Percentiles rank a stretch among this genome's conserved stretches.
Conservation (phyloP, 1,284 basidiomycete species). For the Boletus austroedulis region DNA sequence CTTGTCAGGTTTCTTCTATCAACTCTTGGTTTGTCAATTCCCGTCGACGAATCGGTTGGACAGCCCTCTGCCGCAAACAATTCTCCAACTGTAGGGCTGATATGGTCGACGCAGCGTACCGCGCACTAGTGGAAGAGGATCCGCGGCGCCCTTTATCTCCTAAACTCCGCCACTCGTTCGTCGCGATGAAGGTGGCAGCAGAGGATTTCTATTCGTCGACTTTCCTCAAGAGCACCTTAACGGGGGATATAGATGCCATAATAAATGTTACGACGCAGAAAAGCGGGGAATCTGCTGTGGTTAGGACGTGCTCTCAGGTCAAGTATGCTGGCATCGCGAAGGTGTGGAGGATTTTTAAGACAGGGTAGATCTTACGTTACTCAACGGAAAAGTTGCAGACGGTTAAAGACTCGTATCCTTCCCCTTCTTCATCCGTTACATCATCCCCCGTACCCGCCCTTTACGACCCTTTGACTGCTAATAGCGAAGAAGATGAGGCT, state of each 20-base stretch:
- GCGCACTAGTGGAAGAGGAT: constrained; percentile 38
- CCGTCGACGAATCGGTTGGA: constrained; percentile 55
- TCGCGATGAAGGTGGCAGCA: constrained; percentile 35
- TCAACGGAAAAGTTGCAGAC: constrained; percentile 3
- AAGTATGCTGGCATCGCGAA: no score
- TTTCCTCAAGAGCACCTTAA: constrained; percentile 28
- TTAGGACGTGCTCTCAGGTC: background rate
- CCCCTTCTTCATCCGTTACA: constrained; percentile 7
- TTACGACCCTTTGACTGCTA: constrained; percentile 1
- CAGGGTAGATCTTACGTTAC: fast-evolving
- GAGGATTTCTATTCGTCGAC: constrained; percentile 36
- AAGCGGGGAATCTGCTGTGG: background rate
- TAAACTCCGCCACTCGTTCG: constrained; percentile 34
- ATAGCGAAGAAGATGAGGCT: constrained; percentile 14
- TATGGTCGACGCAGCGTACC: constrained; percentile 42
- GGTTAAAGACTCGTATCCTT: constrained; percentile 8
- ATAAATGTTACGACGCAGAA: constrained; percentile 30
- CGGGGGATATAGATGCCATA: constrained; percentile 26
- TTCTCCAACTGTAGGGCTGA: constrained; percentile 42
- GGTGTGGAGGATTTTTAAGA: constrained; percentile 5
- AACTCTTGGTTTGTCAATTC: constrained; percentile 50
- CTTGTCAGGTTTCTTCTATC: constrained; percentile 27
- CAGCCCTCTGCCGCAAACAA: constrained; percentile 35
- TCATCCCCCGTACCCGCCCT: constrained; percentile 6
- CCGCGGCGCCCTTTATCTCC: constrained; percentile 22